Conservation (phyloP, 495 filamentous ascomycete genomes). For the Podospora anserina region DNA sequence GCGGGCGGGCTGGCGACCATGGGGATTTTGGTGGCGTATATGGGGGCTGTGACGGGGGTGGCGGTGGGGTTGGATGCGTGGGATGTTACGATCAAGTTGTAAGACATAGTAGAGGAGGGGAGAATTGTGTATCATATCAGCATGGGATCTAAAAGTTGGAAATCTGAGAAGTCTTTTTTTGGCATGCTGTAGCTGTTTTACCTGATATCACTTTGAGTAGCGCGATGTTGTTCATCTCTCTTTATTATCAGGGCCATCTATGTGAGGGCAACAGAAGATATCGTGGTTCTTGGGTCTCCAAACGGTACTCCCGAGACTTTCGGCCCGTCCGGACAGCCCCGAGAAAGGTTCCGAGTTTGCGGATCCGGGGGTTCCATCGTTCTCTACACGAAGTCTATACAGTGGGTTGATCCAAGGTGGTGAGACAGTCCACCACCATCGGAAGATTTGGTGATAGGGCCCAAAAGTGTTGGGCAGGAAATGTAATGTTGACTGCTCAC, state of each 20-base stretch:
- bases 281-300: neutral
- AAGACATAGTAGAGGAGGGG: neutral
- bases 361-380: neutral
- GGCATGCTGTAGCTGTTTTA: neutral
- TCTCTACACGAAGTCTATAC: neutral
- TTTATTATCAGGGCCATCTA: neutral
- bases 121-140: neutral
- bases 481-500: neutral
- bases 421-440: neutral
- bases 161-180: neutral
- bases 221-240: neutral
- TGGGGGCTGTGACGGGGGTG: constrained; percentile 58
- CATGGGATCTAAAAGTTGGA: neutral
- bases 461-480: neutral
- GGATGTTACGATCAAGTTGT: constrained; percentile 76
- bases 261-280: neutral
- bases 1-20: constrained; percentile 60
- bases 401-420: neutral
- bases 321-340: neutral
- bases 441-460: neutral
- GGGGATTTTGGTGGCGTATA: constrained; percentile 71
- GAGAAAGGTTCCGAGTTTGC: neutral
- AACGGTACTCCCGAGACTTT: neutral
- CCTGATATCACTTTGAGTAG: neutral
- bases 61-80: constrained; percentile 69